Evolutionary conservation across 805 yeast species (phyloP), one percentile per base, ranked within the genome.

Genomic region (Scheffersomyces spartinae): DNA sequence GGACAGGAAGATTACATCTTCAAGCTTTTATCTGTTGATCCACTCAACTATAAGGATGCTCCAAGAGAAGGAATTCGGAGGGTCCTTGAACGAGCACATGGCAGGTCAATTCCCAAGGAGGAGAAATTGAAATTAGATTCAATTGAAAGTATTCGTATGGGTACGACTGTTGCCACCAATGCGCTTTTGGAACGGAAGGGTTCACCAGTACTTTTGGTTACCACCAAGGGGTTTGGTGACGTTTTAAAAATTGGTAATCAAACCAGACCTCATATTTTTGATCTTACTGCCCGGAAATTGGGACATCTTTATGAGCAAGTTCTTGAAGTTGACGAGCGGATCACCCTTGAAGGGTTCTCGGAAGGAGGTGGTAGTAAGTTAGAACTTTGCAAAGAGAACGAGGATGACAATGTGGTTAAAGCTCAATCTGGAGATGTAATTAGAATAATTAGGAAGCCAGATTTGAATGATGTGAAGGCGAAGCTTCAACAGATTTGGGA

Each of bases 81-180:
- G 23, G 64, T 82, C 0, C 50, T 86, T 31, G 93, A 81, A 43
- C 52, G 54, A 13, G 69, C 71, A 32, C 66, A 71, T 1, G 66
- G 68, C 1, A 48, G 44, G 5, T 25, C 43, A 7, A 79, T 81
- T 26, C 76, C 85, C 3, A 61, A 81, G 26, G 69, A 70, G 6
- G 48, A 49, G 18, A 73, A 70, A 3, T 49, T 85, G 31, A 83
- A 77, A 31, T 64, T 82, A 1, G 62, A 73, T 3, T 51, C 53
- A 3, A 79, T 84, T 19, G 73, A 71, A 27, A 68, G 75, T 21
- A 71, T 85, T 24, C 61, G 94, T 29, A 76, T 86, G 80, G 96
- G 96, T 3, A 85, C 96, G 4, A 86, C 96, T 0, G 91, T 85
- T 7, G 97, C 98, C 2, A 88, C 97, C 6, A 88, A 88, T 53